Evolutionary conservation across 352 stramenopile species (phyloP).

Genomic region (Globisporangium viniferum): DNA sequence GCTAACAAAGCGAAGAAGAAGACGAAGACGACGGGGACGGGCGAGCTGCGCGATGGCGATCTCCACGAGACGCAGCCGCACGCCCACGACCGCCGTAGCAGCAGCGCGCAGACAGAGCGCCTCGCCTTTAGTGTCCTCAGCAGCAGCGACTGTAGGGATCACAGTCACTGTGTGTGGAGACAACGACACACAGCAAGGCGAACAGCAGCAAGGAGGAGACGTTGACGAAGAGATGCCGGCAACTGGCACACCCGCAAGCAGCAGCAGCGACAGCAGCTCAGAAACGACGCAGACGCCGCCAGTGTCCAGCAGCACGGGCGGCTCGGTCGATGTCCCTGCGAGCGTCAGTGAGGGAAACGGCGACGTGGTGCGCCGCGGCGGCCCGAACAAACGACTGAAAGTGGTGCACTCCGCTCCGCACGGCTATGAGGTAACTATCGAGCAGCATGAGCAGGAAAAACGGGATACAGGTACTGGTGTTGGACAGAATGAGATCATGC

Average conservation of each 20-base stretch:
- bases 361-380: not conserved
- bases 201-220: not conserved
- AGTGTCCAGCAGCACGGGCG: not conserved
- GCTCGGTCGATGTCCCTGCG: not conserved
- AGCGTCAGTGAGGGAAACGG: not conserved
- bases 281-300: not conserved
- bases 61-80: slow-evolving; percentile 10
- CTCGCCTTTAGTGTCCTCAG: not conserved
- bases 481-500: not conserved
- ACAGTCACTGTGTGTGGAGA: not conserved
- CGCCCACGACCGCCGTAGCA: not conserved
- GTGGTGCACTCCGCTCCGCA: not conserved
- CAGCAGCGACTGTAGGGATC: not conserved
- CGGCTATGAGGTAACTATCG: not conserved
- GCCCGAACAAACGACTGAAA: slow-evolving; percentile 1
- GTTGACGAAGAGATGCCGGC: not conserved
- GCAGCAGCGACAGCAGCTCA: not conserved
- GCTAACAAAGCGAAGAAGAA: not conserved
- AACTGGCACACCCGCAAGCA: not conserved
- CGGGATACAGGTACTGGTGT: not conserved
- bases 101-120: not conserved
- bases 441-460: not conserved
- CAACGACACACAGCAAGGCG: not conserved
- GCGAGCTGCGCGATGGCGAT: slow-evolving; percentile 9
- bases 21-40: not conserved